These are phyloP conservation scores for Cladorrhinum samala DNA, from an alignment of 495 filamentous ascomycete genomes.

Conservation along the genomic window DNA sequence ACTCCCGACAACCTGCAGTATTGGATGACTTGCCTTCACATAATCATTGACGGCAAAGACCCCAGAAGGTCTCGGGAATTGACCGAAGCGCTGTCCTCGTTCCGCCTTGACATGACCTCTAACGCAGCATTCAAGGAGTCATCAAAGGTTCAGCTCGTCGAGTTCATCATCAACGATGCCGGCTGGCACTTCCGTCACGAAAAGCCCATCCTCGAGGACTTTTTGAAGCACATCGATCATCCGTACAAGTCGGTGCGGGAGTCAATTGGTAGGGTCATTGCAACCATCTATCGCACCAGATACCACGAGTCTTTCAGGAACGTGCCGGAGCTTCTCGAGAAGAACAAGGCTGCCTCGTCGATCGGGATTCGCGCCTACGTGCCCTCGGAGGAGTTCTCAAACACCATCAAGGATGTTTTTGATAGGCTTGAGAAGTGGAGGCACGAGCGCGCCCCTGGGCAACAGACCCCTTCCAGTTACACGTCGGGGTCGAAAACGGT, in stretches of 20 bases:
- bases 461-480: conserved; percentile 89
- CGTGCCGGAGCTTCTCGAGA: conserved; percentile 64
- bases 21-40: conserved; percentile 89
- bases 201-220: conserved; percentile 81
- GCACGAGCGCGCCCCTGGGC: conserved; percentile 73
- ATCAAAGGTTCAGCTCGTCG: conserved; percentile 86
- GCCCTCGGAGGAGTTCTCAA: conserved; percentile 66
- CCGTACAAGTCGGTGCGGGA: conserved; percentile 96
- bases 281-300: conserved; percentile 77
- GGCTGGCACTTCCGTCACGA: conserved; percentile 97
- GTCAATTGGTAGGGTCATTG: conserved; percentile 84
- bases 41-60: conserved; percentile 72
- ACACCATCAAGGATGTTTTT: conserved; percentile 72
- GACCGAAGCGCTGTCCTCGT: conserved; percentile 74
- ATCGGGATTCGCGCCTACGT: conserved; percentile 80
- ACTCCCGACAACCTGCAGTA: conserved; percentile 92
- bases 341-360: conserved; percentile 71
- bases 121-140: conserved; percentile 99
- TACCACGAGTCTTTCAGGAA: conserved; percentile 89
- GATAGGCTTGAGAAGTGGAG: conserved; percentile 80
- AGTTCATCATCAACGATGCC: conserved; percentile 77
- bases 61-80: conserved; percentile 81
- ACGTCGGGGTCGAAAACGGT: conserved; percentile 96
- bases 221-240: conserved; percentile 87
- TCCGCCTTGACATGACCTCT: conserved; percentile 86